These are phyloP conservation scores for Pyrenula massariospora DNA, from an alignment of 495 filamentous ascomycete species.

Conservation along the genomic window DNA sequence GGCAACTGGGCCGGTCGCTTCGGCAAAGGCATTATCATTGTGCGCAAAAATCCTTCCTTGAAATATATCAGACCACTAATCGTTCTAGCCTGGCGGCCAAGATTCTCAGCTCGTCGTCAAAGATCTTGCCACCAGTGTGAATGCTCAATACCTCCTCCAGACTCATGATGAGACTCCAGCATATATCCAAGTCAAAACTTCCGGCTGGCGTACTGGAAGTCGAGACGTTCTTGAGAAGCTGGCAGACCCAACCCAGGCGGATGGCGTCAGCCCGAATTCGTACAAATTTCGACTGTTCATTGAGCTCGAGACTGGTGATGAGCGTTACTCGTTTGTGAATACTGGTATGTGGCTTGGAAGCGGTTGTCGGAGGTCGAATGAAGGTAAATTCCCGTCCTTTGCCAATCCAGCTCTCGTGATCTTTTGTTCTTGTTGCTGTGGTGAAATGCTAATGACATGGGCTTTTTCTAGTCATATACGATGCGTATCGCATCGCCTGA, in stretches of 20 bases:
- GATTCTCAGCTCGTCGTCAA: slow-evolving; percentile 46
- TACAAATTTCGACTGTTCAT: slow-evolving; percentile 47
- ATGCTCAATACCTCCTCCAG: slow-evolving; percentile 43
- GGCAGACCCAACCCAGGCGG: slow-evolving; percentile 33
- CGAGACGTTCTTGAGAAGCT: slow-evolving; percentile 47
- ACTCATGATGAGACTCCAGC: slow-evolving; percentile 47
- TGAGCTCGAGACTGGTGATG: slow-evolving; percentile 48
- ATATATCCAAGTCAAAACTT: slow-evolving; percentile 45
- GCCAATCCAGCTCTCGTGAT: no score
- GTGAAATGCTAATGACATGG: no score
- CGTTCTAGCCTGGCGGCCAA: slow-evolving; percentile 44
- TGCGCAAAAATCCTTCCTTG: slow-evolving; percentile 22
- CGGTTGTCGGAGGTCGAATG: slow-evolving; percentile 44
- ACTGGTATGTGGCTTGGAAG: slow-evolving; percentile 51
- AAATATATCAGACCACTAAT: background rate
- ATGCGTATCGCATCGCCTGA: slow-evolving; percentile 17
- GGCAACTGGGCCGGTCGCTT: slow-evolving; percentile 50
- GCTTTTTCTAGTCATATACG: slow-evolving; percentile 15
- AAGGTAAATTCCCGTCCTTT: slow-evolving; percentile 23
- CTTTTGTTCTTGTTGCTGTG: slow-evolving; percentile 6
- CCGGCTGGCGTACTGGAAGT: slow-evolving; percentile 45
- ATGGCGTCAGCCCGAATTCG: slow-evolving; percentile 41
- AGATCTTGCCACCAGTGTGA: slow-evolving; percentile 39
- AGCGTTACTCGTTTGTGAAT: slow-evolving; percentile 50
- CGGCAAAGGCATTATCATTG: slow-evolving; percentile 46